phyloP scores from a whole-genome alignment of 768 basidiomycete species.

The Russula emetica region DNA sequence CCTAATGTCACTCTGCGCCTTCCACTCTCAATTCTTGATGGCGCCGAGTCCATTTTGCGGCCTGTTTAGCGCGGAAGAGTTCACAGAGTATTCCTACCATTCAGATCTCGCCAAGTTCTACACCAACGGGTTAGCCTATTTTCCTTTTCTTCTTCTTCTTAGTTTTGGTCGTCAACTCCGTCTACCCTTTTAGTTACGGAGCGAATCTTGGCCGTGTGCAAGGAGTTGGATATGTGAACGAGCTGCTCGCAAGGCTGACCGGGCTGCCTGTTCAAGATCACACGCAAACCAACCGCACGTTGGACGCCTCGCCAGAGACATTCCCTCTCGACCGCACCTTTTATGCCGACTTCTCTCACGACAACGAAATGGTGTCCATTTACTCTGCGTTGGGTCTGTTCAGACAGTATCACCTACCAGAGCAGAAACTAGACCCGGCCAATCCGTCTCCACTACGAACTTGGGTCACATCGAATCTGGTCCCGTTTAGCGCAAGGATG shows the following conservation, averaged over 20 bases:
- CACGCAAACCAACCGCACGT: slow-evolving; percentile 73
- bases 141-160: not conserved
- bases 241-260: slow-evolving; percentile 79
- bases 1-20: slow-evolving; percentile 73
- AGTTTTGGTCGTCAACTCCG: not conserved
- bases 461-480: slow-evolving; percentile 57
- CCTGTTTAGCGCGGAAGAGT: slow-evolving; percentile 64
- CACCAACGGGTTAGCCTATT: slow-evolving; percentile 54
- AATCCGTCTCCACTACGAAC: slow-evolving; percentile 29
- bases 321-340: slow-evolving; percentile 66
- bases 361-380: slow-evolving; percentile 80
- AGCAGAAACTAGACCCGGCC: slow-evolving; percentile 30
- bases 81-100: slow-evolving; percentile 61
- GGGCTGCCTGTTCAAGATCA: slow-evolving; percentile 55
- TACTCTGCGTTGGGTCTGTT: slow-evolving; percentile 54
- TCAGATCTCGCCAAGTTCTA: slow-evolving; percentile 78
- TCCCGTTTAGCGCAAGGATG: slow-evolving; percentile 74
- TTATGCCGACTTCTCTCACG: slow-evolving; percentile 82
- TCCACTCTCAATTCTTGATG: slow-evolving; percentile 62
- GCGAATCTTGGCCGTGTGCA: slow-evolving; percentile 67
- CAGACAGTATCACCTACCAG: slow-evolving; percentile 21
- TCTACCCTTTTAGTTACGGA: slow-evolving; percentile 48
- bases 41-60: slow-evolving; percentile 61
- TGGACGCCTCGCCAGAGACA: slow-evolving; percentile 56
- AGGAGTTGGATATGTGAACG: slow-evolving; percentile 85